Evolutionary conservation across 2,329 filamentous ascomycete genomes (phyloP).

Genomic region (Lachnellula cervina): DNA sequence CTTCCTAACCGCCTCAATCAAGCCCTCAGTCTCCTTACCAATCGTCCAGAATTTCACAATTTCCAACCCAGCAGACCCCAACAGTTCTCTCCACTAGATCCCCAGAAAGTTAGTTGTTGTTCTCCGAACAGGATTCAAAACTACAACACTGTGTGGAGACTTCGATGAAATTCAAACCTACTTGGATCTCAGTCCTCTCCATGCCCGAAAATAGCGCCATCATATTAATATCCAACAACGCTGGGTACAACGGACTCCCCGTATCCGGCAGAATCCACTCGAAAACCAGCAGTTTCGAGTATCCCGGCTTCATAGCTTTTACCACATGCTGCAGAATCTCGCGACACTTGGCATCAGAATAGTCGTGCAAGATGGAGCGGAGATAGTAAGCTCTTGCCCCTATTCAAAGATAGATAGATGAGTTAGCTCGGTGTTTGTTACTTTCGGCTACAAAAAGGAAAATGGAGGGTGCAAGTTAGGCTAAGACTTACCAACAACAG

Average conservation of each 20-base stretch:
- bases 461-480: too few relatives aligned
- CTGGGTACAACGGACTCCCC: slow-evolving; percentile 13
- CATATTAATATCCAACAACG: slow-evolving; percentile 36
- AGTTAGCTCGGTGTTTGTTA: background rate
- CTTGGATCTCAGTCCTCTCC: slow-evolving; percentile 34
- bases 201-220: slow-evolving; percentile 30
- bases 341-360: slow-evolving; percentile 27
- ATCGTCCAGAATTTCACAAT: slow-evolving; percentile 15
- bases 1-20: too few relatives aligned
- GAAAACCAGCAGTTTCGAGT: slow-evolving; percentile 16
- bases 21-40: background rate
- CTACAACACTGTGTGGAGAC: background rate
- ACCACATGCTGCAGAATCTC: slow-evolving; percentile 28
- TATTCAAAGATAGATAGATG: background rate
- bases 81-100: slow-evolving; percentile 26
- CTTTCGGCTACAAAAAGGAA: background rate
- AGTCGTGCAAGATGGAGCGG: slow-evolving; percentile 33
- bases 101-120: background rate
- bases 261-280: slow-evolving; percentile 16
- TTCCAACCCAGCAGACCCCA: slow-evolving; percentile 13
- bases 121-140: background rate
- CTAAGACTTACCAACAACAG: background rate
- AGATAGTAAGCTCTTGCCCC: slow-evolving; percentile 31
- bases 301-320: slow-evolving; percentile 24
- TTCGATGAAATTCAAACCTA: background rate